A percentile compares a stretch with the other conserved stretches of the same genome.
Conservation (phyloP, 192 early-diverging fungal genomes). For the Martensiomyces pterosporus region DNA sequence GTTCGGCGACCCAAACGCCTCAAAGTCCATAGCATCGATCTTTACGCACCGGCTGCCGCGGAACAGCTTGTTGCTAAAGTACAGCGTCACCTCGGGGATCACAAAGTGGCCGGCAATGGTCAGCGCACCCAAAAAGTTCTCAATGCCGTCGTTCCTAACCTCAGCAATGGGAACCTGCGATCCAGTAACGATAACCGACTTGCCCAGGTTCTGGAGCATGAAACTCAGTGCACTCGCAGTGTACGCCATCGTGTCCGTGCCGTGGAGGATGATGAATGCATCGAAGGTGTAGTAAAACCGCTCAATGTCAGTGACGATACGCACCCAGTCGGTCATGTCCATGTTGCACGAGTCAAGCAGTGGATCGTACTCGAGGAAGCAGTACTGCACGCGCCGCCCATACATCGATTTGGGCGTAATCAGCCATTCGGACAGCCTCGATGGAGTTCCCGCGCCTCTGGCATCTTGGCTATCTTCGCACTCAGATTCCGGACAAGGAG, state of each 20-base stretch:
- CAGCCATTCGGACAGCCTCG: constrained; percentile 54
- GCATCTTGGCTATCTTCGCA: neutral
- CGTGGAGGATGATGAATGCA: constrained; percentile 94
- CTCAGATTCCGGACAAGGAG: too few species aligned
- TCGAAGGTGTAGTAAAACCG: constrained; percentile 89
- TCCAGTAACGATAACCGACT: constrained; percentile 96
- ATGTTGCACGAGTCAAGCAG: constrained; percentile 95
- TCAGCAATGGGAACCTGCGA: constrained; percentile 97
- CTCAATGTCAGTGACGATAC: constrained; percentile 95
- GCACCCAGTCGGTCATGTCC: constrained; percentile 90
- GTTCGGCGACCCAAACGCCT: constrained; percentile 87
- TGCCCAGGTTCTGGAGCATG: constrained; percentile 95
- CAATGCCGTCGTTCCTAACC: constrained; percentile 95
- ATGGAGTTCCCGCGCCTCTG: constrained; percentile 15
- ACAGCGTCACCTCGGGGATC: constrained; percentile 91
- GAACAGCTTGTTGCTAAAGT: constrained; percentile 91
- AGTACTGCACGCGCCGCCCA: constrained; percentile 90
- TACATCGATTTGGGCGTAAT: constrained; percentile 87
- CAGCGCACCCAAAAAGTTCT: constrained; percentile 92
- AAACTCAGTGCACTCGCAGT: constrained; percentile 88
- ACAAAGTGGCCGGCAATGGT: constrained; percentile 98
- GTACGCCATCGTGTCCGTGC: constrained; percentile 88
- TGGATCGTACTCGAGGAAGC: constrained; percentile 92
- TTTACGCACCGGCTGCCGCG: constrained; percentile 86
- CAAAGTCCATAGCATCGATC: constrained; percentile 74